Conservation (phyloP, 441 rosid species). For the Eutrema salsugineum region DNA sequence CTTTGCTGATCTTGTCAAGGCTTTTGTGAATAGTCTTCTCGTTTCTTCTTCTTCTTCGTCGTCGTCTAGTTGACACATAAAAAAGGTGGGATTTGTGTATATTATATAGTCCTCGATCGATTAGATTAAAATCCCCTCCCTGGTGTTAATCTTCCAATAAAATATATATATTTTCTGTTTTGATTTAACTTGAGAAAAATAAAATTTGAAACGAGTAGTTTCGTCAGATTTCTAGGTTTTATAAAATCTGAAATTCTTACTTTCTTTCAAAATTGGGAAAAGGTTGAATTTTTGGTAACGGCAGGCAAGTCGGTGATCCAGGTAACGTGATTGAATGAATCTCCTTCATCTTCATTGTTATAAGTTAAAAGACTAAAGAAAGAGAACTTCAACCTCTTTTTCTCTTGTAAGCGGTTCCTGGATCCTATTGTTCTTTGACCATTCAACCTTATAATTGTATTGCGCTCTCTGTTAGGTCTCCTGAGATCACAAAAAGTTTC, state of each 20-base stretch:
- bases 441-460: not conserved
- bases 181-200: too few species aligned
- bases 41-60: not conserved
- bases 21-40: not conserved
- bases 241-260: not conserved
- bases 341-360: not conserved
- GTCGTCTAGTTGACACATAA: not conserved
- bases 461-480: not conserved
- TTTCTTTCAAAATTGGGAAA: not conserved
- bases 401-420: not conserved
- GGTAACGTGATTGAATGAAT: constrained; percentile 31
- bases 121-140: not conserved
- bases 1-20: not conserved
- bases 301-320: constrained; percentile 23
- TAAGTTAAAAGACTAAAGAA: not conserved
- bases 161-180: too few species aligned
- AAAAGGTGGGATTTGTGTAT: not conserved
- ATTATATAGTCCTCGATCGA: not conserved
- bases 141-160: not conserved
- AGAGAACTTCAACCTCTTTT: not conserved
- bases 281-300: not conserved
- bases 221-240: not conserved
- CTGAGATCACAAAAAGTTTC: not conserved
- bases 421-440: not conserved
- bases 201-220: too few species aligned